phyloP scores from a whole-genome alignment of 2,329 filamentous ascomycete species.

The Myrmaecium sp. region DNA sequence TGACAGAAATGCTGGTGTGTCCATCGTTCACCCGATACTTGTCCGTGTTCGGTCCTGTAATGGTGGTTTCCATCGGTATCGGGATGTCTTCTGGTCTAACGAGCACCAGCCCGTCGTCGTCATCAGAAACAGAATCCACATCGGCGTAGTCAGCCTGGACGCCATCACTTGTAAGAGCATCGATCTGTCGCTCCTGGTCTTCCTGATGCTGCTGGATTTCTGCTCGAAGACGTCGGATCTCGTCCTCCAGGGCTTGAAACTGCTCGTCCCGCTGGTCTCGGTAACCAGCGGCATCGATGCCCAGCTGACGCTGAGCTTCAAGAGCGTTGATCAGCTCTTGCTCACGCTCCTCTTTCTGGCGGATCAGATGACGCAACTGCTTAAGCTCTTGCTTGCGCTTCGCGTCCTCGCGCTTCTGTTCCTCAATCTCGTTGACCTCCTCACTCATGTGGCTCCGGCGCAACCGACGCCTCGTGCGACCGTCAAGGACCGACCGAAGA shows the following conservation, averaged over 20 bases:
- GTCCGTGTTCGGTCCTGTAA: conserved; percentile 1
- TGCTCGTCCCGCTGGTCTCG: conserved; percentile 16
- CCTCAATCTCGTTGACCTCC: conserved; percentile 21
- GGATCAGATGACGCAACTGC: conserved; percentile 19
- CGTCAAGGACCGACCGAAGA: conserved; percentile 15
- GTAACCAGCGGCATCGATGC: conserved; percentile 21
- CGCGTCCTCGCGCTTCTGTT: conserved; percentile 19
- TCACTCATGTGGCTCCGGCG: conserved; percentile 24
- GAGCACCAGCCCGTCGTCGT: conserved; percentile 10
- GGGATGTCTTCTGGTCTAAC: conserved; percentile 17
- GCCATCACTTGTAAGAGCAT: conserved; percentile 5
- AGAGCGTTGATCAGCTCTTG: conserved; percentile 18
- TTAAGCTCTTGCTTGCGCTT: conserved; percentile 16
- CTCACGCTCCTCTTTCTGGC: conserved; percentile 15
- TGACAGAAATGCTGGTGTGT: conserved; percentile 2
- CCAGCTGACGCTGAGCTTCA: conserved; percentile 20
- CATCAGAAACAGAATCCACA: conserved; percentile 12
- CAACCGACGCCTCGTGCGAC: conserved; percentile 20
- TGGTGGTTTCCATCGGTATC: background rate
- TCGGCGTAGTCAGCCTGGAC: conserved; percentile 7
- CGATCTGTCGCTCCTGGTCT: conserved; percentile 1
- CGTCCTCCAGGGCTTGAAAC: conserved; percentile 10
- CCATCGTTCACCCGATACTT: conserved; percentile 1
- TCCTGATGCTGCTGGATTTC: conserved; percentile 19
- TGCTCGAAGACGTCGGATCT: conserved; percentile 12